Percentiles rank a stretch among this genome's conserved stretches.
Conservation (phyloP, 2,329 filamentous ascomycete species). For the Alternaria panax region DNA sequence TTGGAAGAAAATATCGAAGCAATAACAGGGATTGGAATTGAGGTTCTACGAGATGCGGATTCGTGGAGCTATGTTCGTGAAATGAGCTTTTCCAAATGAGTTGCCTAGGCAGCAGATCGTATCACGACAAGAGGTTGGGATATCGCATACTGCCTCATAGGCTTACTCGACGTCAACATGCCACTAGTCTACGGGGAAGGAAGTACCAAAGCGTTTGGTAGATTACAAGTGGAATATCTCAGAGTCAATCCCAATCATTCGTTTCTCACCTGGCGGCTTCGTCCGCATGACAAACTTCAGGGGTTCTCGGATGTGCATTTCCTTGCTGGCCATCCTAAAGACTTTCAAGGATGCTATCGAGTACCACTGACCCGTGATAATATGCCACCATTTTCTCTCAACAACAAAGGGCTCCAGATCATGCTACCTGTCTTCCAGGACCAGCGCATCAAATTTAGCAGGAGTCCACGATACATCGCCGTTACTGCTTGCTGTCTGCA, state of each 20-base stretch:
- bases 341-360: accelerated
- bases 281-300: accelerated
- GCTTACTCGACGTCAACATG: not conserved
- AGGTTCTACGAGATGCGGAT: not conserved
- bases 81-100: not conserved
- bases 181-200: not conserved
- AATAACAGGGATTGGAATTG: accelerated
- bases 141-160: not conserved
- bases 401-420: not conserved
- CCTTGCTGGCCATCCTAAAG: not conserved
- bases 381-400: not conserved
- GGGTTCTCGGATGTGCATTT: not conserved
- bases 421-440: not conserved
- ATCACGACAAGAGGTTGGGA: not conserved
- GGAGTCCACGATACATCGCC: not conserved
- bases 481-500: not conserved
- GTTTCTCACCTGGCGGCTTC: not conserved
- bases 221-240: not conserved
- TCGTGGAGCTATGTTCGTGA: accelerated
- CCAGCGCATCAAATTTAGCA: not conserved
- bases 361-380: not conserved
- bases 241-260: not conserved
- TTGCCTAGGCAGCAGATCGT: not conserved
- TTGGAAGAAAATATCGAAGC: not conserved
- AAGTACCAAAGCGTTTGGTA: not conserved